A percentile compares a stretch with the other conserved stretches of the same genome.
phyloP scores from a whole-genome alignment of 2,329 filamentous ascomycete species.

The Ilyonectria sp. region DNA sequence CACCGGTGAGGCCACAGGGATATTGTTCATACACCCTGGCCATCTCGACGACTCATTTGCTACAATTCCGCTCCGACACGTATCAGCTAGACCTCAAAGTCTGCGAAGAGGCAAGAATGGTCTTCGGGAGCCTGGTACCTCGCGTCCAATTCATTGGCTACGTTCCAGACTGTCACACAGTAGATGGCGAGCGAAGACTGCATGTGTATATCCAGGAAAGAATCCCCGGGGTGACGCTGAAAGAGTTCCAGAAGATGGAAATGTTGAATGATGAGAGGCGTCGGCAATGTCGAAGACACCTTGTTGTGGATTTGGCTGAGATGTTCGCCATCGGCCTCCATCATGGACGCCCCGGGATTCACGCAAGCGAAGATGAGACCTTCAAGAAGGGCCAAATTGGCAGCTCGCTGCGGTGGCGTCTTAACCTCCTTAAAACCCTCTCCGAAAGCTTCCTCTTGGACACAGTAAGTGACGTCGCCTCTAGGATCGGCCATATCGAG shows the following conservation, averaged over 20 bases:
- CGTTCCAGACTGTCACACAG: conserved; percentile 38
- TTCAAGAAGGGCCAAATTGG: conserved; percentile 55
- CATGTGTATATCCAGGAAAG: conserved; percentile 60
- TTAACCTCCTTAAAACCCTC: conserved; percentile 56
- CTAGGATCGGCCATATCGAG: conserved; percentile 54
- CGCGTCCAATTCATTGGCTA: conserved; percentile 56
- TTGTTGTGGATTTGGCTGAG: conserved; percentile 60
- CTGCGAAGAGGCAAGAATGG: conserved; percentile 53
- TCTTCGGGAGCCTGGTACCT: conserved; percentile 61
- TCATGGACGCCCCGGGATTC: conserved; percentile 27
- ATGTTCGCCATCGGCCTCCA: conserved; percentile 58
- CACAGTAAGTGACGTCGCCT: conserved; percentile 45
- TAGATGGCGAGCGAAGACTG: conserved; percentile 35
- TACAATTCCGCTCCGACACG: conserved; percentile 64
- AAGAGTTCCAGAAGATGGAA: conserved; percentile 45
- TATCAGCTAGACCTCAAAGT: conserved; percentile 60
- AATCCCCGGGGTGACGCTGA: conserved; percentile 59
- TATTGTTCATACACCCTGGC: conserved; percentile 68
- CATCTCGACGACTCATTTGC: conserved; percentile 54
- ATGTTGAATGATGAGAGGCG: conserved; percentile 17
- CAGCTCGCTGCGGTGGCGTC: conserved; percentile 56
- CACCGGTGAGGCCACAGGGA: conserved; percentile 59
- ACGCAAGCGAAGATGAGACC: conserved; percentile 1
- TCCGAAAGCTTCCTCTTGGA: conserved; percentile 52
- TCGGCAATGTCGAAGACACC: conserved; percentile 37